Evolutionary conservation across 164 flowering plant species (phyloP), one percentile per base, ranked within the genome.

Genomic region (Paratinospora sagittata): DNA sequence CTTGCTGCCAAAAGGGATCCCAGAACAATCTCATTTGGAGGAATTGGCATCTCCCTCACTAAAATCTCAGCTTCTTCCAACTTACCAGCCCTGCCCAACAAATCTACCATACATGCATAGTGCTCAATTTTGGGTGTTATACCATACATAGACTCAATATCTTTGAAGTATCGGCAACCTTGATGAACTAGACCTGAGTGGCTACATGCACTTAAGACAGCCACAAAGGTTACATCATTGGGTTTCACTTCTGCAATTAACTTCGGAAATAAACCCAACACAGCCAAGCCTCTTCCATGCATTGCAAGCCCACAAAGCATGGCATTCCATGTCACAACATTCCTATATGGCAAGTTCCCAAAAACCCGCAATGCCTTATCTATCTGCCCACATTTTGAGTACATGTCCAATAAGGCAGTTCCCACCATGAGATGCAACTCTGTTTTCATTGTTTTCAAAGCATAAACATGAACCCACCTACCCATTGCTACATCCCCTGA

Each of bases 81-180:
- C 65, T 52, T 75, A 68, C 96, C 96, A 37, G 92, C 84, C 66
- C 93, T 81, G 47, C 90, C 90, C 24, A 90, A 74, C 41, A 87
- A 82, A 81, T 87, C 96, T 33, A 90, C 90, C 84, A 90, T 79
- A 55, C 93, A 90, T 55, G 91, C 85, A 76, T 86, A 87, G 75
- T 90, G 91, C 73, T 90, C 91, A 52, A 86, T 63, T 69, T 82
- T 83, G 12, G 93, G 89, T 6, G 43, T 72, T 60, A 85, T 68
- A 1, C 85, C 84, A 63, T 83, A 85, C 23, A 66, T 34, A 5
- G 75, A 63, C 37, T 76, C 73, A 19, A 88, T 80, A 27, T 64
- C 75, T 13, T 34, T 3, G 69, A 90, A 87, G 65, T 75, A 77
- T 8, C 41, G 69, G 4, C 74, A 24, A 5, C 93, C 96, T 67